Conservation (phyloP, 148 eudicot genomes). For the Vaccinium macrocarpon region DNA sequence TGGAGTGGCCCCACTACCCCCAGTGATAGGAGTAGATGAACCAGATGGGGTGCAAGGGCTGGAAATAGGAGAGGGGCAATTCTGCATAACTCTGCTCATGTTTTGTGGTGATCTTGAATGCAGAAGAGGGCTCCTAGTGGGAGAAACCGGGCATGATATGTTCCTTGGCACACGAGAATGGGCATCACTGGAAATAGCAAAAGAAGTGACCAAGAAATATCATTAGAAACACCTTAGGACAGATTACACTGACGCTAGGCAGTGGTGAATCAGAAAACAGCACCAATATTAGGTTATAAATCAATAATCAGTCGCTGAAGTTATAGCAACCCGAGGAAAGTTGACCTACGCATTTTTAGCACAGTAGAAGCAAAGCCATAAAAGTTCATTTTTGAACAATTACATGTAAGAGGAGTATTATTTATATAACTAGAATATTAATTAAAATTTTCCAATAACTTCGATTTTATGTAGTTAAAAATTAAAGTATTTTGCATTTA, state of each 20-base stretch:
- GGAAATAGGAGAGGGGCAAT: slow-evolving; percentile 35
- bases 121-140: slow-evolving; percentile 43
- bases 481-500: too few relatives aligned
- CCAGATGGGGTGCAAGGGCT: slow-evolving; percentile 46
- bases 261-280: background rate
- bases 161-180: slow-evolving; percentile 30
- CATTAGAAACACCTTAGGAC: background rate
- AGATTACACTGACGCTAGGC: background rate
- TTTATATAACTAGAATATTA: too few relatives aligned
- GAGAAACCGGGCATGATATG: slow-evolving; percentile 65
- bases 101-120: slow-evolving; percentile 41
- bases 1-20: slow-evolving; percentile 33
- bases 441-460: too few relatives aligned
- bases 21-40: slow-evolving; percentile 46
- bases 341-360: background rate
- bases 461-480: too few relatives aligned
- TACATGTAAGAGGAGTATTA: too few relatives aligned
- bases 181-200: slow-evolving; percentile 34
- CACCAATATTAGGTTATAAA: background rate
- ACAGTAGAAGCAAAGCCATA: background rate
- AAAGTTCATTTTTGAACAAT: background rate
- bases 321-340: background rate
- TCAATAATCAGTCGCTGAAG: background rate
- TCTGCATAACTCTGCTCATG: slow-evolving; percentile 21
- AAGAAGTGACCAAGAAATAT: background rate